phyloP scores from a whole-genome alignment of 495 filamentous ascomycete species.

The Margaritispora aquatica region DNA sequence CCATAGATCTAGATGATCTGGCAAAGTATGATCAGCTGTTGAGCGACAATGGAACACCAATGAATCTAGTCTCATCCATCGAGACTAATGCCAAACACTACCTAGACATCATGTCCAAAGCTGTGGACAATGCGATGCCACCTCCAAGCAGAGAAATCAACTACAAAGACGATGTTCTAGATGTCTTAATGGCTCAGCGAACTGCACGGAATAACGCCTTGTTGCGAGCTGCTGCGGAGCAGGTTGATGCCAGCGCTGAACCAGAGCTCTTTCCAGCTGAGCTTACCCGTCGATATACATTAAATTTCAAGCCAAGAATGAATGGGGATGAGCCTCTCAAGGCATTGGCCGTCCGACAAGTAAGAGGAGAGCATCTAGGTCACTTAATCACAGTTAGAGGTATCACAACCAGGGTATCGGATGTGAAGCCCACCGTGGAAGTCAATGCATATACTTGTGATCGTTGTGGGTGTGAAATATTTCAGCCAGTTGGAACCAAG shows the following conservation, averaged over 20 bases:
- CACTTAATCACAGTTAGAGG: constrained; percentile 90
- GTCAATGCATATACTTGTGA: constrained; percentile 98
- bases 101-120: constrained; percentile 81
- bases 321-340: constrained; percentile 68
- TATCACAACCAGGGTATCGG: constrained; percentile 90
- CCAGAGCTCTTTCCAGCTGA: constrained; percentile 79
- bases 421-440: constrained; percentile 94
- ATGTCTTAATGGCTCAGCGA: constrained; percentile 91
- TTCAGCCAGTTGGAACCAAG: constrained; percentile 90
- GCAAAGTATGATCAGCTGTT: constrained; percentile 66
- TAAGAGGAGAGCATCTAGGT: constrained; percentile 86
- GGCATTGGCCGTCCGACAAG: constrained; percentile 86
- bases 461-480: constrained; percentile 91
- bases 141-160: constrained; percentile 68
- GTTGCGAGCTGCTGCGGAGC: constrained; percentile 58
- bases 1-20: constrained; percentile 87
- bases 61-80: constrained; percentile 78
- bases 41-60: constrained; percentile 44
- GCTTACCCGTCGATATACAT: constrained; percentile 86
- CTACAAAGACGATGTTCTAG: constrained; percentile 95
- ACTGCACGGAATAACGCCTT: constrained; percentile 77
- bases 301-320: constrained; percentile 89
- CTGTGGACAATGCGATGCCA: constrained; percentile 83
- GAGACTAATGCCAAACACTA: constrained; percentile 92
- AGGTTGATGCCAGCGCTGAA: constrained; percentile 49